Base-by-base conservation (phyloP, 2,329 filamentous ascomycete genomes). In the Hypocreales sp. region DNA sequence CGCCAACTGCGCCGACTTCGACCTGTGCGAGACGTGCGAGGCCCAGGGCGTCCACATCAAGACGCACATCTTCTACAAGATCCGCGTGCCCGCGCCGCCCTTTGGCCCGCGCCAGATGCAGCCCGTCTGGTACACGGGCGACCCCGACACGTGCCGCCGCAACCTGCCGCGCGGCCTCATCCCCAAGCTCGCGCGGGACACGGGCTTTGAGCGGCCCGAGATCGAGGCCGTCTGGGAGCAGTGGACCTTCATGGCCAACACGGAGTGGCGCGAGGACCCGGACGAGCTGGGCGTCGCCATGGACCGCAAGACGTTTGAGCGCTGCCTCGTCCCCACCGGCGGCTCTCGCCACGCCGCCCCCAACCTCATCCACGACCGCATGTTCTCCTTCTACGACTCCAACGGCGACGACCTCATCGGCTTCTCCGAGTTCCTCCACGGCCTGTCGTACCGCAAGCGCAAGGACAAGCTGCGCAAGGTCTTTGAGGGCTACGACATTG, bases 31-130 rank as follows among this genome's bases (percentile, higher is more conserved):
- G 46, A 76, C 76, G 7, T 98, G 90, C 55, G 87, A 98, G 55
- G 71, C 80, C 5, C 71, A 75, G 40, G 70, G 71, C 14, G 55
- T 76, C 2, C 87, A 93, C 46, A 73, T 69, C 44, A 92, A 87
- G 50, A 93, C 84, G 2, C 90, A 98, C 51, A 71, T 95, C 24
- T 95, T 98, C 54, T 92, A 92, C 64, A 95, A 95, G 51, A 80
- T 98, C 45, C 77, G 77, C 30, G 77, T 95, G 8, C 90, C 90
- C 1, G 79, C 84, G 1, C 83, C 86, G 0, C 79, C 83, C 17
- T 74, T 93, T 31, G 79, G 79, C 4, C 76, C 80, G 2, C 72
- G 81, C 27, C 78, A 87, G 48, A 79, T 77, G 44, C 78, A 83
- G 40, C 76, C 79, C 6, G 72, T 84, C 2, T 90, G 79, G 72